Evolutionary conservation across 495 filamentous ascomycete species (phyloP), one percentile per base, ranked within the genome.

Genomic region (Podospora conica): DNA sequence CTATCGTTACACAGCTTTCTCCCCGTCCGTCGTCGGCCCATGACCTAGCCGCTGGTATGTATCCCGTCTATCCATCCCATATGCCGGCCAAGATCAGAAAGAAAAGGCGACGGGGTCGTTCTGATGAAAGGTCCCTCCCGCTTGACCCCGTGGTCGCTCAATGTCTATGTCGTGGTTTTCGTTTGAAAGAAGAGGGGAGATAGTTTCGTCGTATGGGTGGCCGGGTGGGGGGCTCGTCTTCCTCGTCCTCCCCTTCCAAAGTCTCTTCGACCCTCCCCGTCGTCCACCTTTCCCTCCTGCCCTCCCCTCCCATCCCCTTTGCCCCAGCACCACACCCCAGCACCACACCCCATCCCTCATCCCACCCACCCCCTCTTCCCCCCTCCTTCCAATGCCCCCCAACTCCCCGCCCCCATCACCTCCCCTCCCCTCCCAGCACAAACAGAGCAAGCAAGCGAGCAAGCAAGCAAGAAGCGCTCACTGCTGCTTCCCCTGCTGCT

Each of bases 401-500:
- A n/a, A n/a, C n/a, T n/a, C n/a, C n/a, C n/a, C n/a, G n/a, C n/a
- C n/a, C n/a, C n/a, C n/a, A n/a, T n/a, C n/a, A n/a, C n/a, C n/a
- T 3, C 0, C 33, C 12, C 33, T 18, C 12, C 2, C 3, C 3
- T 4, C 29, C 9, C 10, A 33, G 10, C 54, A 55, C 0, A 24
- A n/a, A 55, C 6, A 15, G 23, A 21, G 28, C 3, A 48, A 9
- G 9, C 18, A 21, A 11, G 59, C 4, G 8, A 29, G 27, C 11
- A 22, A 21, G 61, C 6, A 29, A 3, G 58, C 64, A 68, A 64
- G n/a, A 21, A 60, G 60, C 53, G 60, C 67, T 71, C 60, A 23
- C 67, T 71, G n/a, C 15, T 48, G 40, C 40, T 48, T 48, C 10
- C 9, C 9, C 67, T 88, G 88, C 66, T 82, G 80, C 80, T 91